Percentiles rank a stretch among this genome's conserved stretches.
Conservation (phyloP, 176 grass and related monocot genomes). For the Poa pratensis region DNA sequence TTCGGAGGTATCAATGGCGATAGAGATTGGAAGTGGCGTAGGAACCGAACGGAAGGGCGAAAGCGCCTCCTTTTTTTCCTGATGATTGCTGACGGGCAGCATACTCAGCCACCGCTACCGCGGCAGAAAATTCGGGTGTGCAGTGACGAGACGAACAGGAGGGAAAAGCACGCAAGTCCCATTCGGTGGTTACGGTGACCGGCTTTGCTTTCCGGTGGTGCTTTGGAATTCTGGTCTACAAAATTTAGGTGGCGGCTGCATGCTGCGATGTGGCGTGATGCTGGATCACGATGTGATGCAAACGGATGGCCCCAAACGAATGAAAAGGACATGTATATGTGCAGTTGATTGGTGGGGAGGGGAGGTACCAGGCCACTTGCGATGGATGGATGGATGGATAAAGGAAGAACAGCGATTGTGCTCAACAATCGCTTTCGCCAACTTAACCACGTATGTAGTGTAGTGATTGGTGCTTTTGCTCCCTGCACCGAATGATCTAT, state of each 20-base stretch:
- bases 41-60: constrained; percentile 24
- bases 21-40: constrained; percentile 13
- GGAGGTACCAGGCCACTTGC: not conserved
- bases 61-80: constrained; percentile 5
- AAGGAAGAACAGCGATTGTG: constrained; percentile 22
- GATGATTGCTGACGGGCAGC: constrained; percentile 20
- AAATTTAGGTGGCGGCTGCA: constrained; percentile 49
- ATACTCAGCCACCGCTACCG: not conserved
- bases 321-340: constrained; percentile 22
- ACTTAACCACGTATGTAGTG: not conserved
- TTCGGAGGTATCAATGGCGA: not conserved
- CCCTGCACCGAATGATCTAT: not conserved
- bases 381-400: not conserved
- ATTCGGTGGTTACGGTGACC: constrained; percentile 22
- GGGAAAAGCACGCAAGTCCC: constrained; percentile 26
- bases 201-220: not conserved
- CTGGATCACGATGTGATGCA: constrained; percentile 32
- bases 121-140: too few relatives aligned
- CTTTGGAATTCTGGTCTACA: constrained; percentile 29
- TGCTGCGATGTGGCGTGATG: constrained; percentile 35
- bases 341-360: constrained; percentile 37
- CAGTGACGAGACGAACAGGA: not conserved
- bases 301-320: constrained; percentile 25
- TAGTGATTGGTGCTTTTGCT: not conserved
- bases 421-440: constrained; percentile 47